phyloP scores from a whole-genome alignment of 208 protist species.

The Leishmania gerbilli region DNA sequence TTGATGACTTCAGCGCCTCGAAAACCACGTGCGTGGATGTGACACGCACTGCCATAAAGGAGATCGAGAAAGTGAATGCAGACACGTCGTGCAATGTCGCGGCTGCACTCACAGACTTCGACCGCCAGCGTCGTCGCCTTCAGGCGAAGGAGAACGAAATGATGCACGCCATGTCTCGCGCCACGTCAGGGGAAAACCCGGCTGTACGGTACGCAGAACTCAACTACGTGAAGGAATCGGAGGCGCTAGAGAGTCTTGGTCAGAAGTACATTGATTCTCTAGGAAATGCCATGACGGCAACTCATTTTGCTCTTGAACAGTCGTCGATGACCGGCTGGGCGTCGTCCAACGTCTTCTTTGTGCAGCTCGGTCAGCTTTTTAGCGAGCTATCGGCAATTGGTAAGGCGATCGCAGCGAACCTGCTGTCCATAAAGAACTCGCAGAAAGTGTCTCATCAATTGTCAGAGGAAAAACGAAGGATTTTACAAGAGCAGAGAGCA shows the following conservation, averaged over 20 bases:
- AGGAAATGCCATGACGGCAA: slow-evolving; percentile 41
- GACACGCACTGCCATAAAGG: slow-evolving; percentile 30
- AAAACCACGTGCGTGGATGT: slow-evolving; percentile 38
- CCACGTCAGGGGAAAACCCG: slow-evolving; percentile 11
- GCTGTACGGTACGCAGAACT: slow-evolving; percentile 27
- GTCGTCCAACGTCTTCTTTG: slow-evolving; percentile 69
- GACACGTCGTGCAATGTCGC: slow-evolving; percentile 38
- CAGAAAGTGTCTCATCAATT: slow-evolving; percentile 60
- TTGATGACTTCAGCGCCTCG: slow-evolving; percentile 34
- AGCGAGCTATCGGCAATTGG: slow-evolving; percentile 27
- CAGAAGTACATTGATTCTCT: slow-evolving; percentile 45
- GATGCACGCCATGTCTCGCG: slow-evolving; percentile 4
- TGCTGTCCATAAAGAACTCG: slow-evolving; percentile 57
- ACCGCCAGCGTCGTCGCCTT: slow-evolving; percentile 45
- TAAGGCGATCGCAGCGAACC: slow-evolving; percentile 27
- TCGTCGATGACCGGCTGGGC: slow-evolving; percentile 74
- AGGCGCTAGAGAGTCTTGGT: slow-evolving; percentile 30
- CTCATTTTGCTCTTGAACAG: slow-evolving; percentile 65
- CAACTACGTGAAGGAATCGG: slow-evolving; percentile 28
- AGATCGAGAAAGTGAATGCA: slow-evolving; percentile 41
- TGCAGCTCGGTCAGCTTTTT: slow-evolving; percentile 52
- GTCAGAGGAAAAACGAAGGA: slow-evolving; percentile 48
- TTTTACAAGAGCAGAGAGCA: slow-evolving; percentile 12
- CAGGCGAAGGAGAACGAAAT: slow-evolving; percentile 42
- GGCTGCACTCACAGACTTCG: slow-evolving; percentile 48